phyloP scores from a whole-genome alignment of 1,284 basidiomycete genomes.

The Hortiboletus rubellus region DNA sequence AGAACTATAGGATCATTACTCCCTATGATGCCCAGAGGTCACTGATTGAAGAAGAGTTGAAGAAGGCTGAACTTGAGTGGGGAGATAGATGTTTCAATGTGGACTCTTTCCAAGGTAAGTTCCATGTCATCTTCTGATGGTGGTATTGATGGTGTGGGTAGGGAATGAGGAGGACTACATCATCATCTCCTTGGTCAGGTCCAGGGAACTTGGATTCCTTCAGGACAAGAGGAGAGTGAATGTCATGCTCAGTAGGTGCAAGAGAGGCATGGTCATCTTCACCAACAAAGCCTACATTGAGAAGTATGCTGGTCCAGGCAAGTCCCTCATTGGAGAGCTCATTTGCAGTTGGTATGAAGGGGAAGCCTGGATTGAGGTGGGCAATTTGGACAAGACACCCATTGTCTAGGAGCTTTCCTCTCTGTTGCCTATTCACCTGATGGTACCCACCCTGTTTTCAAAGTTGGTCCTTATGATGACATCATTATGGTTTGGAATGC shows the following conservation, averaged over 20 bases:
- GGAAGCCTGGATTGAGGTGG: constrained; percentile 29
- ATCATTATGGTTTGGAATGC: too few species aligned
- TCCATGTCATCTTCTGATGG: constrained; percentile 7
- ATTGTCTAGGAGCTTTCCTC: constrained; percentile 14
- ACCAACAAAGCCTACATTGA: constrained; percentile 56
- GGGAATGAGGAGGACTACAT: constrained; percentile 65
- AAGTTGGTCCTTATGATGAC: too few species aligned
- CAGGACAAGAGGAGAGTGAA: constrained; percentile 56
- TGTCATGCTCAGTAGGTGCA: constrained; percentile 72
- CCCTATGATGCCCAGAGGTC: constrained; percentile 68
- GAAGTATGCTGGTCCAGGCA: constrained; percentile 44
- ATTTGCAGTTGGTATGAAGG: constrained; percentile 25
- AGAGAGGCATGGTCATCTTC: constrained; percentile 66
- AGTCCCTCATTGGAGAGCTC: constrained; percentile 33
- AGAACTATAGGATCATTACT: constrained; percentile 61
- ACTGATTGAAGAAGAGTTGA: constrained; percentile 50
- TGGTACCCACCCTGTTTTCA: too few species aligned
- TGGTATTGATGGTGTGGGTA: constrained; percentile 22
- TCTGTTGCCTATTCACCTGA: background rate
- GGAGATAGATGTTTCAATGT: constrained; percentile 63
- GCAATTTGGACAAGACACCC: constrained; percentile 17
- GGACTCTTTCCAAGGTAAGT: constrained; percentile 64
- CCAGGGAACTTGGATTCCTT: constrained; percentile 58
- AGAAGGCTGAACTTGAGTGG: constrained; percentile 48
- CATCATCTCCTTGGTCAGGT: constrained; percentile 63